These are phyloP conservation scores for Curvularia hawaiiensis DNA, from an alignment of 2,329 filamentous ascomycete species.

Conservation along the genomic window DNA sequence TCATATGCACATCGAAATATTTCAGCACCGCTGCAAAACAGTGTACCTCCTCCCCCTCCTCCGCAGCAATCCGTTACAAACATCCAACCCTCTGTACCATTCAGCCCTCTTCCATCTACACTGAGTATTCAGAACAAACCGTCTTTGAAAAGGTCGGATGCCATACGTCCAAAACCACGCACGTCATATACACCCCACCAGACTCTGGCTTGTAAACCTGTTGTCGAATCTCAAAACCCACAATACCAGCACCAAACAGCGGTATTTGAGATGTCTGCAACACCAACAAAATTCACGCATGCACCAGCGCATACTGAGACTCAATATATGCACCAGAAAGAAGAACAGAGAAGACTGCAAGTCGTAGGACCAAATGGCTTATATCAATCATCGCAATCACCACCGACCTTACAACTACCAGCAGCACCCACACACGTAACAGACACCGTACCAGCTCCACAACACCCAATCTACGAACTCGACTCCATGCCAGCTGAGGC, in stretches of 20 bases:
- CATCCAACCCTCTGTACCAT: not conserved
- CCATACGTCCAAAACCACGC: not conserved
- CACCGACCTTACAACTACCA: not conserved
- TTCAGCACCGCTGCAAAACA: not conserved
- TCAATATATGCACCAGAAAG: not conserved
- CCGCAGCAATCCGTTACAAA: not conserved
- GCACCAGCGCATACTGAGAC: not conserved
- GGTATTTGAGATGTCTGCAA: constrained; percentile 2
- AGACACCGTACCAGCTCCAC: not conserved
- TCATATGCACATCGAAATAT: not conserved
- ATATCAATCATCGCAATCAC: constrained; percentile 1
- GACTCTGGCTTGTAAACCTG: not conserved
- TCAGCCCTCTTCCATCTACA: not conserved
- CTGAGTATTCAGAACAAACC: not conserved
- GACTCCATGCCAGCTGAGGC: not conserved
- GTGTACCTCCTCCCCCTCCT: not conserved
- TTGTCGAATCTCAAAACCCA: not conserved
- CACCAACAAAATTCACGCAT: not conserved
- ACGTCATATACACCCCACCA: not conserved
- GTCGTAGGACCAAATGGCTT: constrained; percentile 12
- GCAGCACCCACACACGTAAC: not conserved
- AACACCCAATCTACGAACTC: not conserved
- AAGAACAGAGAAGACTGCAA: constrained; percentile 4
- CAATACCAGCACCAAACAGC: not conserved
- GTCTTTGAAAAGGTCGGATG: not conserved